phyloP scores from a whole-genome alignment of 2,329 filamentous ascomycete species.

The Mariannaea elegans region DNA sequence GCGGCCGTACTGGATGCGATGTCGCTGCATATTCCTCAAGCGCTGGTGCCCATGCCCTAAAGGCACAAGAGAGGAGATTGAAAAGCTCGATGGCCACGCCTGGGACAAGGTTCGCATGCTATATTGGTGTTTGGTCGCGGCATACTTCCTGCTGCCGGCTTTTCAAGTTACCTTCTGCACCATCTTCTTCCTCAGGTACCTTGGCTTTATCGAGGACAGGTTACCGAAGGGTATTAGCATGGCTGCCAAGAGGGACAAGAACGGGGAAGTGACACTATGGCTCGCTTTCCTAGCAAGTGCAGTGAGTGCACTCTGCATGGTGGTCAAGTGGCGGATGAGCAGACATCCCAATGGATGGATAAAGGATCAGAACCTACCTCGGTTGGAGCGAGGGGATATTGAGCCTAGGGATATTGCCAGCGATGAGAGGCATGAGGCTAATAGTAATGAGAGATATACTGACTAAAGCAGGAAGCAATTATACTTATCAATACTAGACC shows the following conservation, averaged over 20 bases:
- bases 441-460: constrained; percentile 24
- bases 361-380: constrained; percentile 32
- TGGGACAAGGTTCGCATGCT: constrained; percentile 39
- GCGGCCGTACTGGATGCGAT: constrained; percentile 39
- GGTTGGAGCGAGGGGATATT: constrained; percentile 19
- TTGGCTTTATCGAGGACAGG: constrained; percentile 30
- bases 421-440: constrained; percentile 12
- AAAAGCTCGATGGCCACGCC: constrained; percentile 35
- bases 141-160: constrained; percentile 32
- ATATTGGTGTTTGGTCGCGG: constrained; percentile 35
- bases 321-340: constrained; percentile 35
- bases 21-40: constrained; percentile 38
- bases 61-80: constrained; percentile 39
- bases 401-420: constrained; percentile 9
- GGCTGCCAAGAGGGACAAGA: constrained; percentile 26
- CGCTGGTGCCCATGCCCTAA: constrained; percentile 36
- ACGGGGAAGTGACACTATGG: constrained; percentile 32
- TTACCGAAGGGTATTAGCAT: constrained; percentile 38
- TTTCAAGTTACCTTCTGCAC: constrained; percentile 28
- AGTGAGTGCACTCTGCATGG: constrained; percentile 34
- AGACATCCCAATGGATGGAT: constrained; percentile 37
- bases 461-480: constrained; percentile 19
- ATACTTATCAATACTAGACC: neutral
- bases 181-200: constrained; percentile 27
- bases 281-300: constrained; percentile 28